phyloP scores from a whole-genome alignment of 441 rosid genomes.

The Brassica hybrid region DNA sequence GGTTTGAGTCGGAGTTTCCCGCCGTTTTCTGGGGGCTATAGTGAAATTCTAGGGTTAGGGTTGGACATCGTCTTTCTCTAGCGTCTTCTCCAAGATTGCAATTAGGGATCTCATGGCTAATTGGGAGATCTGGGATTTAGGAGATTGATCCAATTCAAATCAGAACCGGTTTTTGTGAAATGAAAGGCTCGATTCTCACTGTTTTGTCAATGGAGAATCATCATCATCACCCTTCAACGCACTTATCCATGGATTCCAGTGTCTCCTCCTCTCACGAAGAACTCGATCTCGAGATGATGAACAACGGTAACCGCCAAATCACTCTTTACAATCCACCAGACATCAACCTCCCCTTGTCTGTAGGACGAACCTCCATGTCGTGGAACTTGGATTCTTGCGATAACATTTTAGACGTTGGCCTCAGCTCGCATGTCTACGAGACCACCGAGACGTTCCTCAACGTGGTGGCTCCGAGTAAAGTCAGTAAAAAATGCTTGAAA shows the following conservation, averaged over 20 bases:
- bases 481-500: constrained; percentile 55
- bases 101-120: constrained; percentile 19
- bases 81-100: constrained; percentile 29
- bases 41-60: constrained; percentile 61
- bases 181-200: constrained; percentile 63
- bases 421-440: constrained; percentile 53
- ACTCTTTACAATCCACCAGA: constrained; percentile 67
- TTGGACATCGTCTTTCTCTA: constrained; percentile 58
- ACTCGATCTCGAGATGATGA: constrained; percentile 57
- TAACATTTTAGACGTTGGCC: constrained; percentile 58
- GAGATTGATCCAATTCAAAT: constrained; percentile 1
- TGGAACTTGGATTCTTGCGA: constrained; percentile 51
- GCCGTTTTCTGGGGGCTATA: constrained; percentile 64
- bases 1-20: constrained; percentile 55
- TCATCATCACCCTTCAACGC: constrained; percentile 56
- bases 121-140: constrained; percentile 39
- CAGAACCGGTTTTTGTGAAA: constrained; percentile 35
- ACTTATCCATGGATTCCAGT: constrained; percentile 73
- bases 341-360: constrained; percentile 69
- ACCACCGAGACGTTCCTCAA: constrained; percentile 47
- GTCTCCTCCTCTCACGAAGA: constrained; percentile 64
- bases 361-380: constrained; percentile 53
- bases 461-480: constrained; percentile 45
- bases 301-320: constrained; percentile 42
- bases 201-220: constrained; percentile 70